Conservation (phyloP, 108 stramenopile genomes). For the Asterionellopsis glacialis region DNA sequence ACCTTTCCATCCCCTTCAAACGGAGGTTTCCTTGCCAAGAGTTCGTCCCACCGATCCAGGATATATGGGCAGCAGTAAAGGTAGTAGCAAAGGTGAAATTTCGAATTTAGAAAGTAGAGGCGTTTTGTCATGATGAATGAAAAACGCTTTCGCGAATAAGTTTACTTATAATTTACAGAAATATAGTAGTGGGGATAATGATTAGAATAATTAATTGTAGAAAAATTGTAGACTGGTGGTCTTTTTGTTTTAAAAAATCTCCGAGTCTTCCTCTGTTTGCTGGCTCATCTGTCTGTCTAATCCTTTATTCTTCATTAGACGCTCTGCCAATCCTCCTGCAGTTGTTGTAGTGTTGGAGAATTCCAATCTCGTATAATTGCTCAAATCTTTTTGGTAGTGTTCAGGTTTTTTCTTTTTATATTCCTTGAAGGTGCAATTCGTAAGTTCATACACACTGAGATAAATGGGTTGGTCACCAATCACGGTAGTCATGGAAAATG, state of each 20-base stretch:
- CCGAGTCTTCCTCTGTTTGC: background rate
- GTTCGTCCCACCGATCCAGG: too few species aligned
- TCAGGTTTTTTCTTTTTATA: conserved; percentile 33
- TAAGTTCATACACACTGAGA: conserved; percentile 48
- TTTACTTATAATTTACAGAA: too few species aligned
- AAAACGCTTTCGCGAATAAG: too few species aligned
- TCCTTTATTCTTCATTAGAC: background rate
- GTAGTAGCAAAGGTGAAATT: too few species aligned
- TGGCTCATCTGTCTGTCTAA: background rate
- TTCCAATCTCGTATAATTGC: conserved; percentile 35
- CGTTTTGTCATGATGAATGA: too few species aligned
- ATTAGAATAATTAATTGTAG: too few species aligned
- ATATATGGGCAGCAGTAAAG: too few species aligned
- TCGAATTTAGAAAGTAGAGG: too few species aligned
- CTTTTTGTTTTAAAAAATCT: background rate
- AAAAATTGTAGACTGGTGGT: background rate
- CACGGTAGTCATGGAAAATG: conserved; percentile 50
- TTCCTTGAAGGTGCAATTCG: conserved; percentile 22
- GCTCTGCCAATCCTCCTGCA: conserved; percentile 20
- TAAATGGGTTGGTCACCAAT: conserved; percentile 54
- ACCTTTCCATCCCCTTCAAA: too few species aligned
- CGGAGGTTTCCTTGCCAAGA: too few species aligned
- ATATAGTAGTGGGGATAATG: too few species aligned
- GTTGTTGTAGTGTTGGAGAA: conserved; percentile 31
- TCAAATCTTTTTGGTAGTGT: conserved; percentile 33